A percentile compares a stretch with the other conserved stretches of the same genome.
These are phyloP conservation scores for Rosa persica DNA, from an alignment of 306 rosid genomes.

Conservation along the genomic window DNA sequence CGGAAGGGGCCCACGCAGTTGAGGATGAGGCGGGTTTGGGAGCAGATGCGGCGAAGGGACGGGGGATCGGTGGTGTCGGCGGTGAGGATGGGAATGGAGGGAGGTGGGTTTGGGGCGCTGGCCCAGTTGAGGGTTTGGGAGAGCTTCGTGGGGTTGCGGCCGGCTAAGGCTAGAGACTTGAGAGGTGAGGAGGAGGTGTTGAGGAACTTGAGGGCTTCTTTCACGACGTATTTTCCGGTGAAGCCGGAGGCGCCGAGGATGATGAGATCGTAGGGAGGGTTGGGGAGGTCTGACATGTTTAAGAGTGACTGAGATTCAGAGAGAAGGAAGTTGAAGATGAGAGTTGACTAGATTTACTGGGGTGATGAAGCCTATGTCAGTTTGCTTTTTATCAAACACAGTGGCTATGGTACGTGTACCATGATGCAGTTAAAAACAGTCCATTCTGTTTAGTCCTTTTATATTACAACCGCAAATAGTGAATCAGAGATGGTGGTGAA, in stretches of 20 bases:
- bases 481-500: no score
- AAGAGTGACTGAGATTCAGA: neutral
- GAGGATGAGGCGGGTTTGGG: conserved; percentile 62
- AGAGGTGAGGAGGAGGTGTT: conserved; percentile 50
- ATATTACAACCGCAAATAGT: no score
- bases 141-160: conserved; percentile 56
- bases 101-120: conserved; percentile 51
- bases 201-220: conserved; percentile 73
- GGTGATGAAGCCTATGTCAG: neutral
- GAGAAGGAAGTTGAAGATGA: neutral
- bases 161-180: conserved; percentile 71
- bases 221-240: conserved; percentile 80
- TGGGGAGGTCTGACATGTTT: conserved; percentile 25
- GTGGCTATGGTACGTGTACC: no score
- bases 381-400: no score
- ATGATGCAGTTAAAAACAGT: no score
- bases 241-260: conserved; percentile 89
- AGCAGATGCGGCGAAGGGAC: conserved; percentile 63
- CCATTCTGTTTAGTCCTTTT: no score
- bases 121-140: conserved; percentile 72
- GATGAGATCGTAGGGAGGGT: conserved; percentile 49
- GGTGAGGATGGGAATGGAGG: conserved; percentile 47
- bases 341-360: neutral
- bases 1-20: conserved; percentile 94
- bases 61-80: conserved; percentile 59